Evolutionary conservation across 305 asterid species (phyloP).

Genomic region (Euphrasia arctica): DNA sequence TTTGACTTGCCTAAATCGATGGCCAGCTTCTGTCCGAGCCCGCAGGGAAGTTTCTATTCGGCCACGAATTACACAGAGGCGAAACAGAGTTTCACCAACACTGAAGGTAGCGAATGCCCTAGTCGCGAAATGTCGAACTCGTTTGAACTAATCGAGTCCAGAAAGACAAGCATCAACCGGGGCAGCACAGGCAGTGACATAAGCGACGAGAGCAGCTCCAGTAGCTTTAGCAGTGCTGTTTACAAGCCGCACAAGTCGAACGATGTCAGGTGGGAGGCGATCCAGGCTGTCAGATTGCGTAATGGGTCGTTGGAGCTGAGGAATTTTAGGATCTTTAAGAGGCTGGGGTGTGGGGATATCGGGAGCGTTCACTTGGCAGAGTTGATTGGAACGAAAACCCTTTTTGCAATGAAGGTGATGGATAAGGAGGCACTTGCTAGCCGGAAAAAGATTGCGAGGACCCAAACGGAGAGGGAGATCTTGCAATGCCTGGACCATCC

Average conservation of each 20-base stretch:
- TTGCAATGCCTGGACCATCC: constrained; percentile 54
- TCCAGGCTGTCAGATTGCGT: constrained; percentile 46
- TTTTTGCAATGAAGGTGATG: constrained; percentile 60
- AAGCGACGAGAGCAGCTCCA: constrained; percentile 66
- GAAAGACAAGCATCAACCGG: constrained; percentile 65
- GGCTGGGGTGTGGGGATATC: constrained; percentile 56
- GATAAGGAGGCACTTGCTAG: constrained; percentile 47
- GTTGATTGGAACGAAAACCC: constrained; percentile 51
- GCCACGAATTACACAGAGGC: constrained; percentile 79
- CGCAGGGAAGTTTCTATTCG: constrained; percentile 82
- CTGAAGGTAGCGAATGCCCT: constrained; percentile 83
- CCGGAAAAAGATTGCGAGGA: constrained; percentile 47
- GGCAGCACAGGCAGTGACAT: constrained; percentile 68
- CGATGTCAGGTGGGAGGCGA: constrained; percentile 60
- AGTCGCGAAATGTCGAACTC: constrained; percentile 67
- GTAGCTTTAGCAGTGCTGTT: constrained; percentile 47
- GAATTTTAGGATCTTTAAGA: constrained; percentile 54
- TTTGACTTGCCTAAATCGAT: constrained; percentile 41
- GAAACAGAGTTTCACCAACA: constrained; percentile 83
- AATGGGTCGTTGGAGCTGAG: constrained; percentile 46
- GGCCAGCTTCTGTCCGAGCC: constrained; percentile 61
- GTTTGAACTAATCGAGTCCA: constrained; percentile 56
- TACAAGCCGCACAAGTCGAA: constrained; percentile 66
- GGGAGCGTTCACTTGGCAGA: constrained; percentile 57
- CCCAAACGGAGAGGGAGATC: constrained; percentile 57